phyloP scores from a whole-genome alignment of 768 basidiomycete genomes.

The Gloeostereum incarnatum region DNA sequence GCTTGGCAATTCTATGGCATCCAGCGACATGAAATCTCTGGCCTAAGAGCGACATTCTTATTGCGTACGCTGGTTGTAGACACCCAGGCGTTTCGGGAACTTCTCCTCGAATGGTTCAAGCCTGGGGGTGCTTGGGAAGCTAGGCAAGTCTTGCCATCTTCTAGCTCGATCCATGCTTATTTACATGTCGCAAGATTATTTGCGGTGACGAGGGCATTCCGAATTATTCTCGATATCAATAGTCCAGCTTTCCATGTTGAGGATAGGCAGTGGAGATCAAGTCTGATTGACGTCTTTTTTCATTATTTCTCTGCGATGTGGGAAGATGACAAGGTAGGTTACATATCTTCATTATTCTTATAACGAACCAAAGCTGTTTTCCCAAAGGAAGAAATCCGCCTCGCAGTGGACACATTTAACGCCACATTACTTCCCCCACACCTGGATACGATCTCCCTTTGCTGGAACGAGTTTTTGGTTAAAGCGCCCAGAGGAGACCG shows the following conservation, averaged over 20 bases:
- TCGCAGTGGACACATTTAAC: slow-evolving; percentile 46
- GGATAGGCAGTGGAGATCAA: slow-evolving; percentile 60
- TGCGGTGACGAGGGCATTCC: slow-evolving; percentile 47
- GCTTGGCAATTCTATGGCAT: slow-evolving; percentile 62
- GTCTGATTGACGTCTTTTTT: slow-evolving; percentile 47
- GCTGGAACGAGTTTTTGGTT: slow-evolving; percentile 55
- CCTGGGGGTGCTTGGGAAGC: slow-evolving; percentile 32
- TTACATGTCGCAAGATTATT: slow-evolving; percentile 28
- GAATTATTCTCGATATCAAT: slow-evolving; percentile 56
- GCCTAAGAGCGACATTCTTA: slow-evolving; percentile 45
- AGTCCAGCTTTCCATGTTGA: slow-evolving; percentile 53
- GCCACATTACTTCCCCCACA: slow-evolving; percentile 58
- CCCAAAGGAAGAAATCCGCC: slow-evolving; percentile 57
- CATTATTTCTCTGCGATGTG: slow-evolving; percentile 55
- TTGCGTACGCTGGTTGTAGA: slow-evolving; percentile 56
- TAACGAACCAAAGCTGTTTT: not conserved
- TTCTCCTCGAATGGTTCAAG: slow-evolving; percentile 34
- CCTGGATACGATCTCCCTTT: slow-evolving; percentile 52
- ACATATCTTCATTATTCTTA: not conserved
- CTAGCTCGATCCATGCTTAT: not conserved
- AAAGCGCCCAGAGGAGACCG: slow-evolving; percentile 51
- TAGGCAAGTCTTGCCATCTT: slow-evolving; percentile 28
- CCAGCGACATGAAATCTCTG: slow-evolving; percentile 44
- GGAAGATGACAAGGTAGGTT: slow-evolving; percentile 48
- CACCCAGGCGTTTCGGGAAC: slow-evolving; percentile 45